Conservation (phyloP, 257 asterid genomes). For the Solanum chiquidenum region DNA sequence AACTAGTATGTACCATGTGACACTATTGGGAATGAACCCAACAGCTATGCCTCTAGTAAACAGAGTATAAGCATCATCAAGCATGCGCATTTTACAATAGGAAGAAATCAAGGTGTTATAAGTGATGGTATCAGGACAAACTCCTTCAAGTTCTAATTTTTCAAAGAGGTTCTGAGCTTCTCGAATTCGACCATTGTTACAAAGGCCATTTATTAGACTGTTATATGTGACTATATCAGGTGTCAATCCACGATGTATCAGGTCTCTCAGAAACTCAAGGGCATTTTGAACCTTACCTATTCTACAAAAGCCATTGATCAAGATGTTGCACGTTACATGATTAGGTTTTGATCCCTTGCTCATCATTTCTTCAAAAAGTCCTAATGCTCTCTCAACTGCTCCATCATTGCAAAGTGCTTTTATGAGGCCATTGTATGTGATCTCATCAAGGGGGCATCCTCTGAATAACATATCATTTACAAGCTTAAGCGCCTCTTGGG, state of each 20-base stretch:
- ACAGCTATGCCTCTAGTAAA: conserved; percentile 38
- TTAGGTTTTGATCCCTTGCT: conserved; percentile 41
- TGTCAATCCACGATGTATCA: conserved; percentile 55
- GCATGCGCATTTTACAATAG: conserved; percentile 47
- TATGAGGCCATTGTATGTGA: conserved; percentile 70
- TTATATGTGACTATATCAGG: conserved; percentile 80
- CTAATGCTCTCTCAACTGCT: conserved; percentile 57
- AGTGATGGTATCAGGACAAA: conserved; percentile 53
- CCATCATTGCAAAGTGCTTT: conserved; percentile 70
- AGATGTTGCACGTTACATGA: conserved; percentile 48
- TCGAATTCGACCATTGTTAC: conserved; percentile 41
- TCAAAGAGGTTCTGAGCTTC: conserved; percentile 58
- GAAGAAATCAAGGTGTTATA: conserved; percentile 61
- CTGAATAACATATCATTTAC: conserved; percentile 76
- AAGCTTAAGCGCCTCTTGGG: conserved; percentile 55
- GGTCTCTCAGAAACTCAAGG: conserved; percentile 51
- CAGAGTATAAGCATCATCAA: conserved; percentile 50
- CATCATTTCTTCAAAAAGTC: conserved; percentile 67
- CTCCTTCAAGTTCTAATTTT: conserved; percentile 42
- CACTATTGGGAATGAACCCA: conserved; percentile 58
- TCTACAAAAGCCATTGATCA: conserved; percentile 24
- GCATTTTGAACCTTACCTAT: conserved; percentile 38
- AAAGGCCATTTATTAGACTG: conserved; percentile 62
- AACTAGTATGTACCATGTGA: conserved; percentile 66
- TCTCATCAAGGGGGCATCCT: conserved; percentile 52